A percentile compares a stretch with the other conserved stretches of the same genome.
Evolutionary conservation across 169 alveolate species (phyloP).

Genomic region (Cyclospora cayetanensis): DNA sequence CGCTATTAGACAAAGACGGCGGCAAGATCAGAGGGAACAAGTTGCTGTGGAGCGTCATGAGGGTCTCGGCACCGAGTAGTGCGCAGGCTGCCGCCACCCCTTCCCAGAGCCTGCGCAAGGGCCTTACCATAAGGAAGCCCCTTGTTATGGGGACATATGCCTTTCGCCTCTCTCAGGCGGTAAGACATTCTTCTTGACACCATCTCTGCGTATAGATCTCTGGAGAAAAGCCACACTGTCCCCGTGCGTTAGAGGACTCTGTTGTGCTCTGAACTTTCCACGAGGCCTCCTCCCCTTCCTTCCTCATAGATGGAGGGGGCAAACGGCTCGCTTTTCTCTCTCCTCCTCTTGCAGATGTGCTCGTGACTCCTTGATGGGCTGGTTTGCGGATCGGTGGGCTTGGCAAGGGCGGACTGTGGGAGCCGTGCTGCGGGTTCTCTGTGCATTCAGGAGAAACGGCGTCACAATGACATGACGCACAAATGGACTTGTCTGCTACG

Average conservation of each 20-base stretch:
- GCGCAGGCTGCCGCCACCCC: not conserved
- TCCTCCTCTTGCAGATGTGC: not conserved
- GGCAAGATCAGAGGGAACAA: not conserved
- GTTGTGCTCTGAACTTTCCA: too few species aligned
- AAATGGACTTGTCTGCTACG: slow-evolving; percentile 72
- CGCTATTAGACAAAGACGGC: not conserved
- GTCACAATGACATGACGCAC: slow-evolving; percentile 71
- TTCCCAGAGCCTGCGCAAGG: not conserved
- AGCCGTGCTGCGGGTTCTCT: not conserved
- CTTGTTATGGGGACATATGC: slow-evolving; percentile 65
- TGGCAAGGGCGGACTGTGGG: not conserved
- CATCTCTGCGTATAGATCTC: too few species aligned
- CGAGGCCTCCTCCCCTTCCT: too few species aligned
- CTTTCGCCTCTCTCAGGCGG: slow-evolving; percentile 38
- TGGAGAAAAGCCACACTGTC: too few species aligned
- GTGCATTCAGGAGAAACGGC: slow-evolving; percentile 62
- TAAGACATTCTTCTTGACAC: not conserved
- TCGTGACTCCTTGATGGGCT: not conserved
- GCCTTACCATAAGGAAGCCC: slow-evolving; percentile 38
- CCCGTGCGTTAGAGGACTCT: too few species aligned
- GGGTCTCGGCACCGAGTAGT: not conserved
- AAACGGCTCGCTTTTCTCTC: not conserved
- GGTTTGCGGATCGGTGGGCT: not conserved
- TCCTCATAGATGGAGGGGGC: too few species aligned
- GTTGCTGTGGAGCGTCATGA: too few species aligned